Conservation (phyloP, 2,329 filamentous ascomycete genomes). For the Fusarium succisae region DNA sequence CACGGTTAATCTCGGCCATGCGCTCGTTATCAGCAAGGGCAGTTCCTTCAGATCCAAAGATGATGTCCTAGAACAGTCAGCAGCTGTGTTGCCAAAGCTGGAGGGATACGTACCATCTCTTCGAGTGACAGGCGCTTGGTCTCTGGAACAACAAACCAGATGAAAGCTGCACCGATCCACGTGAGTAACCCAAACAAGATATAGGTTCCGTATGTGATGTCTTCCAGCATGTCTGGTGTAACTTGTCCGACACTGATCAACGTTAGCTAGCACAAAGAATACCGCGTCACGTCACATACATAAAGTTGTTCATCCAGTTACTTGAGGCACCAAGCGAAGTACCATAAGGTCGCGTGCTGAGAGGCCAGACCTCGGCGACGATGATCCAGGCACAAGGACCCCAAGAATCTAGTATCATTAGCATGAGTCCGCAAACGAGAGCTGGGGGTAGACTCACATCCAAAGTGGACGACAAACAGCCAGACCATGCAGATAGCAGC, state of each 20-base stretch:
- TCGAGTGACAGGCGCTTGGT: conserved; percentile 72
- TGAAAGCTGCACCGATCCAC: conserved; percentile 67
- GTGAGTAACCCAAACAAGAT: conserved; percentile 75
- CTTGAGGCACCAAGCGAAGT: conserved; percentile 73
- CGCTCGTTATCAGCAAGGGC: conserved; percentile 73
- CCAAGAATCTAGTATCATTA: conserved; percentile 63
- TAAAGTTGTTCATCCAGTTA: conserved; percentile 72
- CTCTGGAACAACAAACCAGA: conserved; percentile 72
- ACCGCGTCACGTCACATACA: conserved; percentile 42
- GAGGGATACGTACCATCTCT: conserved; percentile 61
- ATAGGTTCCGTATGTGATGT: conserved; percentile 76
- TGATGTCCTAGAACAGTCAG: conserved; percentile 59
- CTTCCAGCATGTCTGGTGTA: conserved; percentile 72
- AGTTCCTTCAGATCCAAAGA: conserved; percentile 73
- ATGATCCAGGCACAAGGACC: conserved; percentile 80
- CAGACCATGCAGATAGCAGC: conserved; percentile 74
- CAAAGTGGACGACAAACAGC: conserved; percentile 80
- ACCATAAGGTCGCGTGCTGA: conserved; percentile 75
- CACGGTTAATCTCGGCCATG: conserved; percentile 77
- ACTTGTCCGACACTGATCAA: conserved; percentile 66
- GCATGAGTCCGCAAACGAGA: accelerated
- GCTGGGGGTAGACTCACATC: conserved; percentile 49
- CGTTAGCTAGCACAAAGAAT: neutral
- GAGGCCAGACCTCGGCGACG: conserved; percentile 78
- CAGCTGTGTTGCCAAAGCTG: accelerated